Evolutionary conservation across 495 filamentous ascomycete genomes (phyloP), one percentile per base, ranked within the genome.

Genomic region (Podospora fimiseda): DNA sequence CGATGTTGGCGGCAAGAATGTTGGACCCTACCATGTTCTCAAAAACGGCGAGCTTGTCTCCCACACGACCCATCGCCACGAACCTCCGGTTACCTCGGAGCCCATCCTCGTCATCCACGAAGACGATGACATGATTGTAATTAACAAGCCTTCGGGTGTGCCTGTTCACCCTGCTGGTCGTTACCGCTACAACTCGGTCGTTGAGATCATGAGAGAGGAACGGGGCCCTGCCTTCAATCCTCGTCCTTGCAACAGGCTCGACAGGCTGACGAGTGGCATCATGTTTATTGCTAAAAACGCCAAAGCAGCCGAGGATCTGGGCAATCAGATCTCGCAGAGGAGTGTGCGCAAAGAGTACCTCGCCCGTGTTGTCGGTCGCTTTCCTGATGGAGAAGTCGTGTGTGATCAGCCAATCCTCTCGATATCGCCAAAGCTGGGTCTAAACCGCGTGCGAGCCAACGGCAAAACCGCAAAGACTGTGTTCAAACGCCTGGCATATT

Each of bases 281-380:
- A 98, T 98, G 93, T 98, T 98, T 70, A 84, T 97, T 50, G 92
- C 85, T 9, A 97, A 97, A 64, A 74, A 85, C 43, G 71, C 82
- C 41, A 81, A 84, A 63, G 88, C 87, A 0, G 91, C 93, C 2
- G 90, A 93, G 41, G 70, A 75, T 39, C 78, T 98, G 56, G 79
- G 82, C 44, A 61, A 66, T 16, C 83, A 94, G 63, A 83, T 98
- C 18, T 78, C 78, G 51, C 76, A 74, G 2, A 78, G 93, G 30
- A 88, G 82, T 9, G 85, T 98, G 13, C 83, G 85, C 59, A 98
- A 98, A 60, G 92, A 97, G 70, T 98, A 98, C 55, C 70, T 98
- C 16, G 92, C 94, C 3, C 76, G 92, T 33, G 94, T 98, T 19
- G 86, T 86, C 57, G 93, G 94, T 37, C 80, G 86, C 61, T 98